Evolutionary conservation across 306 rosid genomes (phyloP).

Genomic region (Acacia crassicarpa): DNA sequence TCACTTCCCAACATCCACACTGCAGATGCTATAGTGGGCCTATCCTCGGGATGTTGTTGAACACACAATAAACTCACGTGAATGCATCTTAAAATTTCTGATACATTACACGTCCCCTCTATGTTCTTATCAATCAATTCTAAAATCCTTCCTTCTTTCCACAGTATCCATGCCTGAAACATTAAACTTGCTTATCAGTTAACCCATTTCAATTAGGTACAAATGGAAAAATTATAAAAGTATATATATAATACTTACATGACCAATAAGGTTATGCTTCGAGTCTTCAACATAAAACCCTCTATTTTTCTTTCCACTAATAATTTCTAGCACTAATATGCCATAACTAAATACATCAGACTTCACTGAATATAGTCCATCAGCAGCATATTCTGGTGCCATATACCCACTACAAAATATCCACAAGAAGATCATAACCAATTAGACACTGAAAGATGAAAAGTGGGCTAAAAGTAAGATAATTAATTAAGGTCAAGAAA

Average conservation of each 20-base stretch:
- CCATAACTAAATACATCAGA: slow-evolving; percentile 9
- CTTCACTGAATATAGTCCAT: slow-evolving; percentile 36
- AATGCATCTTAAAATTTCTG: slow-evolving; percentile 38
- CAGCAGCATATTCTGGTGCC: slow-evolving; percentile 46
- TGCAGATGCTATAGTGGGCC: slow-evolving; percentile 9
- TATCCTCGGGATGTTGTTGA: slow-evolving; percentile 34
- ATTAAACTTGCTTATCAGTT: background rate
- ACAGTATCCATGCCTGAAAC: slow-evolving; percentile 47
- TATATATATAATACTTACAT: slow-evolving; percentile 23
- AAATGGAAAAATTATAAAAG: too few relatives aligned
- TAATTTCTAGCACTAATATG: slow-evolving; percentile 38
- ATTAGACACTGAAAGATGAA: background rate
- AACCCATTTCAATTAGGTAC: background rate
- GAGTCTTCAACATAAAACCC: slow-evolving; percentile 29
- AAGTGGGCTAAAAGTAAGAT: background rate
- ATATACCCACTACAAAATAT: slow-evolving; percentile 36
- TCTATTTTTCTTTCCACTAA: slow-evolving; percentile 41
- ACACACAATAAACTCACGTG: slow-evolving; percentile 46
- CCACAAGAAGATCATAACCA: background rate
- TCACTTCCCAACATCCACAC: slow-evolving; percentile 39
- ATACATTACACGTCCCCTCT: background rate
- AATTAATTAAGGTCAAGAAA: background rate
- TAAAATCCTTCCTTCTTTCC: slow-evolving; percentile 36
- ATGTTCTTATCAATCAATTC: slow-evolving; percentile 37
- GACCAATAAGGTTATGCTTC: slow-evolving; percentile 32